Evolutionary conservation across 768 basidiomycete genomes (phyloP).

Genomic region (Holtermannia corniformis): DNA sequence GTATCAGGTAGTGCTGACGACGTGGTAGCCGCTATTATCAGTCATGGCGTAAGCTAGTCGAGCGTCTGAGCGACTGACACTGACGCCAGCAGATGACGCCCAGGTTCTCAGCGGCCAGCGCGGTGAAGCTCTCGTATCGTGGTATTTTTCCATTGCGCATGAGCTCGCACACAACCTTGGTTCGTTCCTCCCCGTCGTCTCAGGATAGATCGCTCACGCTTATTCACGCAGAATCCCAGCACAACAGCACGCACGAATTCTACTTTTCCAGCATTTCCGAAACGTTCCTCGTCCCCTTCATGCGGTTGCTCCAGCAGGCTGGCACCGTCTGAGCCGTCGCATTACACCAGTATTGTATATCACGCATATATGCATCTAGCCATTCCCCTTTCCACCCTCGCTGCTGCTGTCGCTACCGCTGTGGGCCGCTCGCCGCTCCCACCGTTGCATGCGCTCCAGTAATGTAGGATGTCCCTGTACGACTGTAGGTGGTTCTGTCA

Average conservation of each 20-base stretch:
- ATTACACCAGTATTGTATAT: neutral
- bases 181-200: slow-evolving; percentile 4
- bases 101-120: slow-evolving; percentile 52
- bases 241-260: slow-evolving; percentile 89
- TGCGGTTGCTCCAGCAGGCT: slow-evolving; percentile 14
- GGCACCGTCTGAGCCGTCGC: neutral
- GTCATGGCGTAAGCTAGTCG: slow-evolving; percentile 61
- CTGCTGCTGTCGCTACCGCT: too few relatives aligned
- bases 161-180: slow-evolving; percentile 29
- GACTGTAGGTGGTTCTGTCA: too few relatives aligned
- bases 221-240: slow-evolving; percentile 40
- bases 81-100: slow-evolving; percentile 53
- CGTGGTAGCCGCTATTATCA: slow-evolving; percentile 59
- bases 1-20: too few relatives aligned
- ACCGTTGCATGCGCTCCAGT: too few relatives aligned
- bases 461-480: too few relatives aligned
- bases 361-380: neutral
- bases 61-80: neutral
- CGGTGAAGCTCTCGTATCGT: slow-evolving; percentile 65
- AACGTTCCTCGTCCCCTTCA: slow-evolving; percentile 42
- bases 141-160: slow-evolving; percentile 88
- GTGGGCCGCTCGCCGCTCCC: too few relatives aligned
- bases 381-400: too few relatives aligned
- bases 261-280: slow-evolving; percentile 89
- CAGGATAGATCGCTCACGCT: neutral